phyloP scores from a whole-genome alignment of 2,329 filamentous ascomycete genomes.

The Stemphylium vesicarium region DNA sequence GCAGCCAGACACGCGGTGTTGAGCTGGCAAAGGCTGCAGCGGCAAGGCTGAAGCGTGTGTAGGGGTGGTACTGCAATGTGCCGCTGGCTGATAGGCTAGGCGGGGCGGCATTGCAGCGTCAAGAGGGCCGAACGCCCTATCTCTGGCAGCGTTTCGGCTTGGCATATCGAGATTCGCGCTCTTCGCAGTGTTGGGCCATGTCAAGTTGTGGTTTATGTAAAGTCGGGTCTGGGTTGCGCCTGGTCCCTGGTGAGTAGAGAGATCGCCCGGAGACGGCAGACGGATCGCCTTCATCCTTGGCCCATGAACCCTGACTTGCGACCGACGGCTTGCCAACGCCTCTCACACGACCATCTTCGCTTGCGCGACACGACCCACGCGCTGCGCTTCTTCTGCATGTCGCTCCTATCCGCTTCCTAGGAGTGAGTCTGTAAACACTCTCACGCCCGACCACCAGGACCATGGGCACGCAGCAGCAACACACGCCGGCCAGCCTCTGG shows the following conservation, averaged over 20 bases:
- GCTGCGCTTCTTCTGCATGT: conserved; percentile 37
- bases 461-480: conserved; percentile 34
- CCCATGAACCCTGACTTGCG: conserved; percentile 14
- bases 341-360: conserved; percentile 34
- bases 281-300: conserved; percentile 18
- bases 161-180: conserved; percentile 6
- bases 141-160: conserved; percentile 4
- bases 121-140: conserved; percentile 17
- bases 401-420: conserved; percentile 29
- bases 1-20: conserved; percentile 6
- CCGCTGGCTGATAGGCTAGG: conserved; percentile 22
- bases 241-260: conserved; percentile 1
- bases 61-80: conserved; percentile 19
- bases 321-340: conserved; percentile 13
- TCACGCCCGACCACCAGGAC: conserved; percentile 27
- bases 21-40: conserved; percentile 11
- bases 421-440: conserved; percentile 30
- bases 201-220: background rate
- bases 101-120: conserved; percentile 6
- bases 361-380: conserved; percentile 30
- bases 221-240: background rate
- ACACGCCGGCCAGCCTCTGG: conserved; percentile 27
- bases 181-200: background rate
- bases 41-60: conserved; percentile 11
- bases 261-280: conserved; percentile 14